Base-by-base conservation (phyloP, 2,329 filamentous ascomycete species). In the Exutisphaerella laricina region DNA sequence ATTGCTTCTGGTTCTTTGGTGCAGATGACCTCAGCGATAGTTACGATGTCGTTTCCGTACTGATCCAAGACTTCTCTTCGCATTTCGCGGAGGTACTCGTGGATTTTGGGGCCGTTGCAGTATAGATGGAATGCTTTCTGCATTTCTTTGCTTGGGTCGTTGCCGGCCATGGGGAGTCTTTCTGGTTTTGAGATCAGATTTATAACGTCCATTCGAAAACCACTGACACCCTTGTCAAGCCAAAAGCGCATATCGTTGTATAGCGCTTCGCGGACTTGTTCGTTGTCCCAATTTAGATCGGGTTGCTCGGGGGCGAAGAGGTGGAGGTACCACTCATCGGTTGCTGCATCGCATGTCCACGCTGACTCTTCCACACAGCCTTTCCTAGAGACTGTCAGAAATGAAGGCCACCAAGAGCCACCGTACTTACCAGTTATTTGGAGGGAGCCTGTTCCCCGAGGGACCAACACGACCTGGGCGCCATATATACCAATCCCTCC, bases 401-500 rank as follows among this genome's bases (percentile, higher is more conserved):
- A n/a, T n/a, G n/a, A n/a, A n/a, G n/a, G n/a, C n/a, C n/a, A n/a
- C n/a, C n/a, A n/a, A n/a, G n/a, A n/a, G n/a, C n/a, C n/a, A n/a
- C n/a, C n/a, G n/a, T n/a, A n/a, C n/a, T n/a, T n/a, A n/a, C n/a
- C n/a, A n/a, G n/a, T n/a, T n/a, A n/a, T n/a, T n/a, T n/a, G n/a
- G n/a, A n/a, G n/a, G n/a, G n/a, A n/a, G 23, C 12, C 23, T 26
- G 23, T 26, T 26, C 23, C 6, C 12, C 6, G 12, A 26, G 23
- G n/a, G n/a, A n/a, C 2, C 77, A 77, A 1, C 74, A 74, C 45
- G 1, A 17, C 80, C 80, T 2, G 74, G 72, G 40, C 73, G 72
- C 82, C 82, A 85, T 53, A 83, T 78, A 54, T 82, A 83, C 73
- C 75, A 83, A 54, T 80, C 71, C 9, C 77, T 64, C 52, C 80